Percentiles rank a stretch among this genome's conserved stretches.
phyloP scores from a whole-genome alignment of 164 flowering plant genomes.

The Warburgia ugandensis region DNA sequence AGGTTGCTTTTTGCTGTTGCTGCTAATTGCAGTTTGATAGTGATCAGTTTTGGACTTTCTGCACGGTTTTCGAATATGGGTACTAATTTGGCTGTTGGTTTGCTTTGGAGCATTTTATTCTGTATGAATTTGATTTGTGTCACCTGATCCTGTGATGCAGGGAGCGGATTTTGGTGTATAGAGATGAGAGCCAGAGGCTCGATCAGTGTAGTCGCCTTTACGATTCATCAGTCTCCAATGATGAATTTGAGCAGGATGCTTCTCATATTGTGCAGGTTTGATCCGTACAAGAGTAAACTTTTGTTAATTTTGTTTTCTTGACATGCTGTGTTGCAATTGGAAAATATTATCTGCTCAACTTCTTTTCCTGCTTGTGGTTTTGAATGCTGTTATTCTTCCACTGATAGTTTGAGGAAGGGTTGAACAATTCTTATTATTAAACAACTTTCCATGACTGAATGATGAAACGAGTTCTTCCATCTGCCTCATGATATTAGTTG shows the following conservation, averaged over 20 bases:
- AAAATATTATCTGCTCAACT: too few species aligned
- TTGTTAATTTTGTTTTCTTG: not conserved
- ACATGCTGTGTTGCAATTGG: not conserved
- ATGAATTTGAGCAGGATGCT: conserved; percentile 82
- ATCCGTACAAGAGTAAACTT: not conserved
- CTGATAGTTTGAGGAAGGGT: too few species aligned
- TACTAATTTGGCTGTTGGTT: not conserved
- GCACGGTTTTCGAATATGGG: not conserved
- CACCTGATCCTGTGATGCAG: conserved; percentile 25
- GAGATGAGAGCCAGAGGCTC: conserved; percentile 85
- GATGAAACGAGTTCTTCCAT: too few species aligned
- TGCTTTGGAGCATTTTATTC: not conserved
- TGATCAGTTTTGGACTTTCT: not conserved
- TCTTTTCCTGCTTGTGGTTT: too few species aligned
- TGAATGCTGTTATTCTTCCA: too few species aligned
- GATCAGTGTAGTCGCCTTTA: conserved; percentile 92
- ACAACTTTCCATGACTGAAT: too few species aligned
- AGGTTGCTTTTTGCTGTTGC: not conserved
- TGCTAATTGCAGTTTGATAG: not conserved
- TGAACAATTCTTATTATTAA: too few species aligned
- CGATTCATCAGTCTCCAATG: conserved; percentile 82
- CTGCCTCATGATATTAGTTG: too few species aligned
- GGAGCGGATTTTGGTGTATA: conserved; percentile 75
- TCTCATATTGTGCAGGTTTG: conserved; percentile 74
- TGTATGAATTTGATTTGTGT: not conserved